Evolutionary conservation across 2,329 filamentous ascomycete genomes (phyloP).

Genomic region (Cladosporium colombiae): DNA sequence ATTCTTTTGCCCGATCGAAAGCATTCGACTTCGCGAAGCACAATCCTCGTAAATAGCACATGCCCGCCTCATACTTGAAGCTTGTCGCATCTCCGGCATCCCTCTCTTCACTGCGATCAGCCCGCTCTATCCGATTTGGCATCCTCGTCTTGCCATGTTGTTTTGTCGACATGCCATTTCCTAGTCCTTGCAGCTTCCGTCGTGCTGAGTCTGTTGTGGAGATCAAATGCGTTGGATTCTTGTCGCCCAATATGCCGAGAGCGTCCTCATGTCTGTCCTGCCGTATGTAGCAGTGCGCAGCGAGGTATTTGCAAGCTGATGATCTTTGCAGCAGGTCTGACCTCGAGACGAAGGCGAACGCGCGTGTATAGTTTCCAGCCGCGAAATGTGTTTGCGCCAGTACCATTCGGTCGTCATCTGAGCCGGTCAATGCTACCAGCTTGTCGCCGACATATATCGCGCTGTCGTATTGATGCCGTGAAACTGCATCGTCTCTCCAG

Average conservation of each 20-base stretch:
- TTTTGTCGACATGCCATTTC: slow-evolving; percentile 50
- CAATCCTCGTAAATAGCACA: slow-evolving; percentile 92
- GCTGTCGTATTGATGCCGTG: slow-evolving; percentile 94
- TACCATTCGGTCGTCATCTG: slow-evolving; percentile 94
- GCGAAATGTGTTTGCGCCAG: slow-evolving; percentile 97
- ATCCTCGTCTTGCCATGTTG: slow-evolving; percentile 43
- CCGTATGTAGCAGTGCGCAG: slow-evolving; percentile 91
- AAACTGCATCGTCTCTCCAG: slow-evolving; percentile 93
- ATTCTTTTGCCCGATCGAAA: slow-evolving; percentile 95
- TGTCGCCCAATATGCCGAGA: slow-evolving; percentile 80
- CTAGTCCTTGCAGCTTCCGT: slow-evolving; percentile 70
- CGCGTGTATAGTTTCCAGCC: slow-evolving; percentile 90
- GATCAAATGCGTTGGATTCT: slow-evolving; percentile 89
- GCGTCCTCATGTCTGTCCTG: slow-evolving; percentile 89
- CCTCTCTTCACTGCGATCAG: slow-evolving; percentile 61
- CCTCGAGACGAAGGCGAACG: slow-evolving; percentile 79
- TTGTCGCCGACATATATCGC: slow-evolving; percentile 98
- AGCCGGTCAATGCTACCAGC: slow-evolving; percentile 91
- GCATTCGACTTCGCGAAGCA: slow-evolving; percentile 97
- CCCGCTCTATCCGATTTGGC: slow-evolving; percentile 50
- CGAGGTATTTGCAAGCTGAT: slow-evolving; percentile 86
- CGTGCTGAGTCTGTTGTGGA: slow-evolving; percentile 63
- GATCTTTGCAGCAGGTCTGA: slow-evolving; percentile 80
- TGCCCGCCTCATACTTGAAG: slow-evolving; percentile 87
- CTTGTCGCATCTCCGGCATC: slow-evolving; percentile 71